Evolutionary conservation across 1,139 yeast species (phyloP), one percentile per base, ranked within the genome.

Genomic region (Taphrina confusa): DNA sequence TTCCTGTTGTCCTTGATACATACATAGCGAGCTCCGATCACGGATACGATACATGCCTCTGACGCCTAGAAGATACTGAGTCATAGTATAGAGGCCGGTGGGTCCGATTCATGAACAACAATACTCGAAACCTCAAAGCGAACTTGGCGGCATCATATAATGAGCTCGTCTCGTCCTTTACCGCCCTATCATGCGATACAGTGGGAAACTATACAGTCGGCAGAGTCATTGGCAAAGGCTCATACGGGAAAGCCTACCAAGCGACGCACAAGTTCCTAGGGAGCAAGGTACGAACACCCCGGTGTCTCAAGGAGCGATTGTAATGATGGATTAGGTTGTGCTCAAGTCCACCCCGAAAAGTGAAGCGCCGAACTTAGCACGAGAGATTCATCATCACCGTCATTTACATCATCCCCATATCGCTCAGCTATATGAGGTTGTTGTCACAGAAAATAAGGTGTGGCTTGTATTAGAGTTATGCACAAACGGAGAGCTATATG

Each of bases 401-500:
- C 94, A 88, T 69, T 82, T 92, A 66, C 80, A 81, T 52, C 96
- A 90, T 69, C 89, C 89, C 12, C 84, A 89, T 70, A 87, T 92
- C 50, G 90, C 95, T 11, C 82, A 84, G 64, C 77, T 92, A 6
- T 91, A 89, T 71, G 98, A 92, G 70, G 85, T 90, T 39, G 83
- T 92, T 36, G 82, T 87, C 56, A 84, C 95, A 0, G 96, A 90
- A 65, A 78, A 80, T 4, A 80, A 80, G 66, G 84, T 91, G 2
- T 92, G 96, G 90, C 80, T 92, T 75, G 96, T 83, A 0, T 72
- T 91, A 68, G 97, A 92, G 69, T 91, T 88, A 73, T 91, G 96
- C 69, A 85, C 90, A 20, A 95, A 95, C 0, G 87, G 87, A 56
- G 98, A 92, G 69, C 75, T 92, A 27, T 90, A 85, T 69, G 87